Conservation (phyloP, 805 yeast species). For the Pichia paraexigua region DNA sequence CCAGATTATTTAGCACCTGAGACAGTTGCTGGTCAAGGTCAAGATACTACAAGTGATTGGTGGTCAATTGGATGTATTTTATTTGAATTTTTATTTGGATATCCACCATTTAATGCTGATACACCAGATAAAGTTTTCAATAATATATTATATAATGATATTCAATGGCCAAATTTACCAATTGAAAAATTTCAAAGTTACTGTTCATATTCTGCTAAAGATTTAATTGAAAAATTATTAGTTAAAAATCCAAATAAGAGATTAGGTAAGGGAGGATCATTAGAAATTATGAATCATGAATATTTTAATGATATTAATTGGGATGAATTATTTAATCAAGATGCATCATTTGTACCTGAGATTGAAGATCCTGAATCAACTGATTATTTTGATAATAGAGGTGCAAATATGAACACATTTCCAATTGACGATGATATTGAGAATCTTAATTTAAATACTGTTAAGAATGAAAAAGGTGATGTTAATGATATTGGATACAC, state of each 20-base stretch:
- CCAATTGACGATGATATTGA: slow-evolving; percentile 26
- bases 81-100: slow-evolving; percentile 87
- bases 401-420: slow-evolving; percentile 66
- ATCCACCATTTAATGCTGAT: slow-evolving; percentile 86
- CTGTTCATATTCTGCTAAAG: slow-evolving; percentile 63
- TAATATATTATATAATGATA: slow-evolving; percentile 63
- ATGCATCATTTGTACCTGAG: slow-evolving; percentile 77
- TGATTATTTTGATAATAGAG: slow-evolving; percentile 85
- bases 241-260: slow-evolving; percentile 57
- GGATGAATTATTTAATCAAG: slow-evolving; percentile 60
- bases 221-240: slow-evolving; percentile 58
- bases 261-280: slow-evolving; percentile 70
- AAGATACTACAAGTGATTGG: slow-evolving; percentile 90
- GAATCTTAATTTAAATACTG: neutral
- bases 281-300: slow-evolving; percentile 72
- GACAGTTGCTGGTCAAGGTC: slow-evolving; percentile 77
- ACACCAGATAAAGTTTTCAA: slow-evolving; percentile 76
- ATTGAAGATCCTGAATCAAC: slow-evolving; percentile 78
- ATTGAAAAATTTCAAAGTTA: slow-evolving; percentile 43
- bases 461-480: neutral
- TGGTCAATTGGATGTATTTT: slow-evolving; percentile 97
- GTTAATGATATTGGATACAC: slow-evolving; percentile 4
- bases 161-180: slow-evolving; percentile 76
- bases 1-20: slow-evolving; percentile 98
- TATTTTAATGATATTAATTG: slow-evolving; percentile 70